Percentiles rank a stretch among this genome's conserved stretches.
Conservation (phyloP, 23 red algal genomes). For the Chondrus crispus region DNA sequence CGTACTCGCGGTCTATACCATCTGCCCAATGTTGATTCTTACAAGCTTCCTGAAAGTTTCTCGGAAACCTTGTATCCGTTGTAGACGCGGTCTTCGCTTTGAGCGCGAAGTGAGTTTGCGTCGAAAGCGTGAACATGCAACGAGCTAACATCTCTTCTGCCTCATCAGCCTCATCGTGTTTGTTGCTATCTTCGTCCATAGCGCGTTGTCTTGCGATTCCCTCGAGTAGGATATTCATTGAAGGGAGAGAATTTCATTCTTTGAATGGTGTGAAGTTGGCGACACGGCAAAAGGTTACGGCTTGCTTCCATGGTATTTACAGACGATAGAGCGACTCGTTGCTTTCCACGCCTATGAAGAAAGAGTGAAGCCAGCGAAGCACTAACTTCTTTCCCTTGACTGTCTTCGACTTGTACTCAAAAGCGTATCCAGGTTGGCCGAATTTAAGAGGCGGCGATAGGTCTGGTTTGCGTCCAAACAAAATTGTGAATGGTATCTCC, state of each 20-base stretch:
- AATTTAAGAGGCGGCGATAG: neutral
- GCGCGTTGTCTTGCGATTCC: neutral
- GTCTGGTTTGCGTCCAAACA: neutral
- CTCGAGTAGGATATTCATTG: neutral
- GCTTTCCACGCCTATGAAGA: neutral
- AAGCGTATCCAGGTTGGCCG: neutral
- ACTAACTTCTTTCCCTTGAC: neutral
- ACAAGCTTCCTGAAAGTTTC: neutral
- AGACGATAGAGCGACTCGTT: neutral
- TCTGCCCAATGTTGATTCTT: neutral
- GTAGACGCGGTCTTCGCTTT: neutral
- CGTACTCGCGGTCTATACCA: constrained; percentile 1
- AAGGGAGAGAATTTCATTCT: neutral
- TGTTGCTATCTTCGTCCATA: neutral
- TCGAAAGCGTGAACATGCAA: neutral
- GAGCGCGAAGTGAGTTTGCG: neutral
- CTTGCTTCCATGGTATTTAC: neutral
- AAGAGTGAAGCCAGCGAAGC: neutral
- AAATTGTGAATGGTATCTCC: neutral
- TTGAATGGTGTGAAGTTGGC: neutral
- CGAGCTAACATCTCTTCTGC: neutral
- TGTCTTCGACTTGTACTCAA: neutral
- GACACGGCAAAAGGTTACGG: neutral
- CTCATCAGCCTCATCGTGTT: neutral
- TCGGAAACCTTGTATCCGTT: neutral